phyloP scores from a whole-genome alignment of 2,329 filamentous ascomycete genomes.

The Pseudomassariella vexata region DNA sequence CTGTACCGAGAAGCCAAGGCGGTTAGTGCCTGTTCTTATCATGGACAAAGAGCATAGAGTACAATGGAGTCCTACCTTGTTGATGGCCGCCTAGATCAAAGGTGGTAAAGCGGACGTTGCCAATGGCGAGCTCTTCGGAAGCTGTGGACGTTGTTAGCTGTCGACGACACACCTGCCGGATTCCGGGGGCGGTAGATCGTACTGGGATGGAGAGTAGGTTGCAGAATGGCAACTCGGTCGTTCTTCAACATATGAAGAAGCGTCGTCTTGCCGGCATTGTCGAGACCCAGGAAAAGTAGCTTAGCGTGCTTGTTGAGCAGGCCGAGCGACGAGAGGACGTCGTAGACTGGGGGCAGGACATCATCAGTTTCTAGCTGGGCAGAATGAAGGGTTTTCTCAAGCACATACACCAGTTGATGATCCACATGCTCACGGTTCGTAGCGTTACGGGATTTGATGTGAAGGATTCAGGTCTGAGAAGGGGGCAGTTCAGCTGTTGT shows the following conservation, averaged over 20 bases:
- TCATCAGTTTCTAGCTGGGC: constrained; percentile 16
- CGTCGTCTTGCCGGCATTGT: constrained; percentile 93
- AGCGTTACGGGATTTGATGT: constrained; percentile 7
- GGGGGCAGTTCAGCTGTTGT: too few species aligned
- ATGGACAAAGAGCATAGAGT: constrained; percentile 7
- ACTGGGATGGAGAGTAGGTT: constrained; percentile 90
- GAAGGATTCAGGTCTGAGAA: constrained; percentile 7
- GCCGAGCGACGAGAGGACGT: constrained; percentile 80
- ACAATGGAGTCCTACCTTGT: constrained; percentile 56
- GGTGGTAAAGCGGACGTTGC: constrained; percentile 90
- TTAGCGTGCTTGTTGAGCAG: constrained; percentile 95
- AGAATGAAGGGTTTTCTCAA: constrained; percentile 6
- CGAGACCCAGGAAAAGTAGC: constrained; percentile 86
- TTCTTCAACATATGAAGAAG: constrained; percentile 97
- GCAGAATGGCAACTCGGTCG: constrained; percentile 84
- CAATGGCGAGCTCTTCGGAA: constrained; percentile 87
- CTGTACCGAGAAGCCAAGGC: constrained; percentile 34
- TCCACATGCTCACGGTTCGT: constrained; percentile 64
- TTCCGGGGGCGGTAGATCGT: constrained; percentile 28
- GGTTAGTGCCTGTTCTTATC: not conserved
- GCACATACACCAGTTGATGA: constrained; percentile 87
- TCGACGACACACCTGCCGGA: constrained; percentile 18
- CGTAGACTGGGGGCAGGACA: constrained; percentile 60
- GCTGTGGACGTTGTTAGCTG: constrained; percentile 40
- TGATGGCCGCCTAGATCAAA: constrained; percentile 92